A percentile compares a stretch with the other conserved stretches of the same genome.
Conservation (phyloP, 352 stramenopile genomes). For the Phytophthora sansomeana region DNA sequence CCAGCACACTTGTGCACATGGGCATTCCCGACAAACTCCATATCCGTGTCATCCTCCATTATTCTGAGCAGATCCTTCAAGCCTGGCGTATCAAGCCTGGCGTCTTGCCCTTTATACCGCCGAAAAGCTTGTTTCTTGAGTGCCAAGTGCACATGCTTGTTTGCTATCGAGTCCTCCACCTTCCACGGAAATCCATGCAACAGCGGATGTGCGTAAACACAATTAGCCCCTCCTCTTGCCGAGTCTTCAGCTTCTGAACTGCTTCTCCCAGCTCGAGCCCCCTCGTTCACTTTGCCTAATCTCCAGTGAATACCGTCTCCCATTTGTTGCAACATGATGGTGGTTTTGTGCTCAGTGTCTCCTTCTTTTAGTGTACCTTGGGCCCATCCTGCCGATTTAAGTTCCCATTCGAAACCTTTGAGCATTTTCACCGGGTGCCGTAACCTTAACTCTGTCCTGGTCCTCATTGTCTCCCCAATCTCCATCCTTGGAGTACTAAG, state of each 20-base stretch:
- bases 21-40: too few relatives aligned
- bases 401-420: neutral
- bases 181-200: neutral
- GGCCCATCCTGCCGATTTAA: too few relatives aligned
- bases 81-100: too few relatives aligned
- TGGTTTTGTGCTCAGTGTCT: too few relatives aligned
- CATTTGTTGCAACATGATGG: neutral
- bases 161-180: neutral
- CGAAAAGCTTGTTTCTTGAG: neutral
- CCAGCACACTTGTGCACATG: too few relatives aligned
- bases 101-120: neutral
- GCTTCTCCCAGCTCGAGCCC: too few relatives aligned
- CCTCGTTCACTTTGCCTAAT: too few relatives aligned
- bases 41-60: too few relatives aligned
- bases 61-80: too few relatives aligned
- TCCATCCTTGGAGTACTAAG: neutral
- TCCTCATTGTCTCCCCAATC: neutral
- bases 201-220: neutral
- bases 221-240: neutral
- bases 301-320: neutral
- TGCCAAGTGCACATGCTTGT: neutral
- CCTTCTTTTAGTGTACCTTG: neutral
- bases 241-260: neutral
- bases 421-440: neutral
- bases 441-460: neutral